These are phyloP conservation scores for Theobroma cacao DNA, from an alignment of 345 rosid species.

Conservation along the genomic window DNA sequence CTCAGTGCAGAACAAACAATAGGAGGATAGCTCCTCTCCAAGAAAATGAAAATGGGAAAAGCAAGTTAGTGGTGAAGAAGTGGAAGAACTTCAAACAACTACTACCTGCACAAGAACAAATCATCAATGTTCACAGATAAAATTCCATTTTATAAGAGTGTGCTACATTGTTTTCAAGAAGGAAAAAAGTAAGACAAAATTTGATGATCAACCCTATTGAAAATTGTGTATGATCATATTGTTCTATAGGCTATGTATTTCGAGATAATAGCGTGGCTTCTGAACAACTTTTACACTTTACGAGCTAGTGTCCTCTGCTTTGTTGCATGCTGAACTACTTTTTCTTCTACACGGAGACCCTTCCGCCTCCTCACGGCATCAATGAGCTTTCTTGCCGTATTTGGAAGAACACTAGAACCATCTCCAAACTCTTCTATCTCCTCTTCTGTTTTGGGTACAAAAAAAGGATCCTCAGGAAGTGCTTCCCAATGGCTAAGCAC, in stretches of 20 bases:
- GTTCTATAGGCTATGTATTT: background rate
- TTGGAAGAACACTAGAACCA: constrained; percentile 81
- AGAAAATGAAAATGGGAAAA: too few relatives aligned
- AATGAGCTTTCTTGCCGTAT: constrained; percentile 82
- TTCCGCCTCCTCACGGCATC: constrained; percentile 72
- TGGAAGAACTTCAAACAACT: too few relatives aligned
- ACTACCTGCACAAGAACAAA: background rate
- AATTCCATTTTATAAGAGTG: background rate
- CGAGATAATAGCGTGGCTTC: background rate
- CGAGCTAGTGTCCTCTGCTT: constrained; percentile 85
- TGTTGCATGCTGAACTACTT: constrained; percentile 81
- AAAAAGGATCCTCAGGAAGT: constrained; percentile 84
- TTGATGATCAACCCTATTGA: background rate
- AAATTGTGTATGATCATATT: background rate
- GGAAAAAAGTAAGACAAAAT: background rate
- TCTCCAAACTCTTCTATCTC: constrained; percentile 89
- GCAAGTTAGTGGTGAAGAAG: too few relatives aligned
- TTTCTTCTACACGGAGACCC: constrained; percentile 84
- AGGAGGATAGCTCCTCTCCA: too few relatives aligned
- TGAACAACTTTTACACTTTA: constrained; percentile 44
- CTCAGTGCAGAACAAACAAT: too few relatives aligned
- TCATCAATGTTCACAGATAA: background rate
- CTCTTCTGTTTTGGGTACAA: constrained; percentile 84
- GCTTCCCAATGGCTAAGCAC: constrained; percentile 92
- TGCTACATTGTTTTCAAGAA: background rate